These are phyloP conservation scores for Penicillium waksmanii DNA, from an alignment of 495 filamentous ascomycete genomes.

Conservation along the genomic window DNA sequence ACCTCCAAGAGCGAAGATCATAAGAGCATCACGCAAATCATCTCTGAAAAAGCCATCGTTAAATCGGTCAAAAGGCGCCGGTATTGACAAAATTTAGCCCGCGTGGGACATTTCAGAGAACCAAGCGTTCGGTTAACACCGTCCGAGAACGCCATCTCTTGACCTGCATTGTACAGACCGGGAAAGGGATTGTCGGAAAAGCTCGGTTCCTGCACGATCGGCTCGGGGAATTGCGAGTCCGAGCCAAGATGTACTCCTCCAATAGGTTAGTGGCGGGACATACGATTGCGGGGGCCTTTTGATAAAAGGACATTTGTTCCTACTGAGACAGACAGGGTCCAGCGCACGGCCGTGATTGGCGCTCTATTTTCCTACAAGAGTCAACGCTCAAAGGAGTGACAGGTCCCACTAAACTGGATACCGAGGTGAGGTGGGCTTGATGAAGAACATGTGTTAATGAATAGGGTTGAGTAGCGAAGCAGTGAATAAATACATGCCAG, in stretches of 20 bases:
- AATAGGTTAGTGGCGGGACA: background rate
- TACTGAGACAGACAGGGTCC: background rate
- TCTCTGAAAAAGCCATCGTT: too few species aligned
- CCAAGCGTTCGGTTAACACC: slow-evolving; percentile 7
- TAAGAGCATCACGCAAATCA: too few species aligned
- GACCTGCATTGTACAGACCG: background rate
- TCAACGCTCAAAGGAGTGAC: slow-evolving; percentile 3
- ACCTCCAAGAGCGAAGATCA: too few species aligned
- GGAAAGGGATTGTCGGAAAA: background rate
- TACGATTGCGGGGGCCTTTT: background rate
- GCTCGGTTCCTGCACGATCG: background rate
- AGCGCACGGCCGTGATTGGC: slow-evolving; percentile 9
- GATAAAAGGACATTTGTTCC: background rate
- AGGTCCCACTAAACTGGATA: background rate
- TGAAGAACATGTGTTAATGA: background rate
- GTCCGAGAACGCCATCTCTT: background rate
- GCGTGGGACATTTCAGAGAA: background rate
- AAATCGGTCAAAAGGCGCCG: too few species aligned
- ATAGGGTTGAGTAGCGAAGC: background rate
- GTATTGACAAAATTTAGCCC: too few species aligned
- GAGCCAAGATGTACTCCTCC: background rate
- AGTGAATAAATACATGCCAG: background rate
- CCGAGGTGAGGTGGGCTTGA: slow-evolving; percentile 3
- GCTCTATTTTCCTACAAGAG: slow-evolving; percentile 8
- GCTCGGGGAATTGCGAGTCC: background rate